Percentiles rank a stretch among this genome's conserved stretches.
These are phyloP conservation scores for Trichoderma aggressivum DNA, from an alignment of 2,329 filamentous ascomycete genomes.

Conservation along the genomic window DNA sequence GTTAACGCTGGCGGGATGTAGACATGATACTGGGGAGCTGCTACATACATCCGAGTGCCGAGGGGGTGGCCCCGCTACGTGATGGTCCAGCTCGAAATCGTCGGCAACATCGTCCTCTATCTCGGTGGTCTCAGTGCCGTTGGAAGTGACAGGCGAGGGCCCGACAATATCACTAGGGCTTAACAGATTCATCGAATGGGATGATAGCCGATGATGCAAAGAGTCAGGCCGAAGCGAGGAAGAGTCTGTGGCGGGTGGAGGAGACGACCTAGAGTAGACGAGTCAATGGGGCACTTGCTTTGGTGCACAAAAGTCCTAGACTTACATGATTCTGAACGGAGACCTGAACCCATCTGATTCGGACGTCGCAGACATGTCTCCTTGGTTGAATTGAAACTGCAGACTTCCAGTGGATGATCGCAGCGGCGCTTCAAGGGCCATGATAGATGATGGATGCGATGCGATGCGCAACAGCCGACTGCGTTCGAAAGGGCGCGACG, in stretches of 20 bases:
- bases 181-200: conserved; percentile 53
- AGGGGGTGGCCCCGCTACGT: conserved; percentile 19
- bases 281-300: conserved; percentile 2
- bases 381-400: conserved; percentile 40
- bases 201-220: conserved; percentile 44
- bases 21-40: background rate
- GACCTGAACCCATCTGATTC: conserved; percentile 49
- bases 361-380: conserved; percentile 52
- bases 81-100: conserved; percentile 45
- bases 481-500: background rate
- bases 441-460: conserved; percentile 21
- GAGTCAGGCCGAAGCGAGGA: conserved; percentile 52
- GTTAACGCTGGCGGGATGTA: conserved; percentile 17
- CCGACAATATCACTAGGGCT: conserved; percentile 69
- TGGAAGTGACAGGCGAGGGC: conserved; percentile 81
- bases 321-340: conserved; percentile 53
- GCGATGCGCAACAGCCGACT: background rate
- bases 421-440: conserved; percentile 52
- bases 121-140: conserved; percentile 77
- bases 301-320: background rate
- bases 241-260: conserved; percentile 39
- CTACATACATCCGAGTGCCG: conserved; percentile 33
- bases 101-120: conserved; percentile 75
- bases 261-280: conserved; percentile 32
- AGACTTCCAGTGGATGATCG: conserved; percentile 57